Conservation (phyloP, 176 grass and related monocot genomes). For the Tillandsia leiboldiana region DNA sequence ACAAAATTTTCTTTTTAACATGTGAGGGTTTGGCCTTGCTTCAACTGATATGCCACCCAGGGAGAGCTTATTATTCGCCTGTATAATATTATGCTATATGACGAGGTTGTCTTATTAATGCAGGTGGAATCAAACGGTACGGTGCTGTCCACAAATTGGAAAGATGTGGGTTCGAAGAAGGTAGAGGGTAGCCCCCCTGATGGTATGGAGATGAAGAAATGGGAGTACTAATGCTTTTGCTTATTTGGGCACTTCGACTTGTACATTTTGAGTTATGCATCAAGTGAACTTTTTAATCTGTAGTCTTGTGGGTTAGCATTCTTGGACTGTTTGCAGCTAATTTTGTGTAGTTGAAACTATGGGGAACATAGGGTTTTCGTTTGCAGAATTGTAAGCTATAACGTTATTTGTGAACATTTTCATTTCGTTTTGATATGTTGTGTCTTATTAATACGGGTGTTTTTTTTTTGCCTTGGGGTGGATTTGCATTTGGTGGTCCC, state of each 20-base stretch:
- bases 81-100: too few relatives aligned
- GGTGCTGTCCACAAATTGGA: constrained; percentile 84
- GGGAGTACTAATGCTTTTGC: constrained; percentile 40
- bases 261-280: background rate
- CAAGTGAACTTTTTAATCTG: background rate
- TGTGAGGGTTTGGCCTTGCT: too few relatives aligned
- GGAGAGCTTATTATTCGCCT: too few relatives aligned
- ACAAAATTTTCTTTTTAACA: background rate
- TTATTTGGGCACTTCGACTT: background rate
- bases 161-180: constrained; percentile 53
- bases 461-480: too few relatives aligned
- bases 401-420: background rate
- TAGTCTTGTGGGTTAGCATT: background rate
- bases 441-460: too few relatives aligned
- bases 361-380: background rate
- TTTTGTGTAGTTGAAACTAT: background rate
- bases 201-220: constrained; percentile 74
- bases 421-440: too few relatives aligned
- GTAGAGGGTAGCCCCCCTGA: constrained; percentile 66
- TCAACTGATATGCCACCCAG: too few relatives aligned
- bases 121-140: constrained; percentile 91
- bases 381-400: background rate
- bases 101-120: constrained; percentile 3
- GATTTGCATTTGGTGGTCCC: too few relatives aligned
- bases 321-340: background rate